These are phyloP conservation scores for Halophytophthora polymorphica DNA, from an alignment of 352 stramenopile genomes.

Conservation along the genomic window DNA sequence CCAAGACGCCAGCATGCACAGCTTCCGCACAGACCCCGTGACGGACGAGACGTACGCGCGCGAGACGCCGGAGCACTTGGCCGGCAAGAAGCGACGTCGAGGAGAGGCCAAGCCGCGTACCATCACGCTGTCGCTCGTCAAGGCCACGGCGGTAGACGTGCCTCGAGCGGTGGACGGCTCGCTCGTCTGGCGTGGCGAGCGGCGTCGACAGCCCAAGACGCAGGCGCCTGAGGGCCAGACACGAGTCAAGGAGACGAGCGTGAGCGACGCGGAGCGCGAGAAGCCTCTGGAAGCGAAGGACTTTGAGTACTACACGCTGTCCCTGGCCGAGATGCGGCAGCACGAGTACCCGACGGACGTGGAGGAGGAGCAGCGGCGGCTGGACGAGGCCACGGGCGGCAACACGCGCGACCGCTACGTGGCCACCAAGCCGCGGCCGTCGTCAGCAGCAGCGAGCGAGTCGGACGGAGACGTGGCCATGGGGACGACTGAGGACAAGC, in stretches of 20 bases:
- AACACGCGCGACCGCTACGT: constrained; percentile 57
- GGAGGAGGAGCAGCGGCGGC: constrained; percentile 51
- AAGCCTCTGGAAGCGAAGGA: constrained; percentile 12
- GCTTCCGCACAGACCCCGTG: constrained; percentile 67
- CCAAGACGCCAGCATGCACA: constrained; percentile 71
- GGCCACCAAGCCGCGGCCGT: constrained; percentile 37
- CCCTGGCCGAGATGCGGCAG: constrained; percentile 59
- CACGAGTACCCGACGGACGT: constrained; percentile 69
- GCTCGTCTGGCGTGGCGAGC: constrained; percentile 24
- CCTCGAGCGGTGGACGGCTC: constrained; percentile 41
- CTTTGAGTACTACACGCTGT: constrained; percentile 59
- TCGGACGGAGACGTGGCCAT: constrained; percentile 18
- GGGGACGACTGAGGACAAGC: constrained; percentile 21
- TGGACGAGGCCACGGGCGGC: constrained; percentile 45
- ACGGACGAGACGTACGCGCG: constrained; percentile 66
- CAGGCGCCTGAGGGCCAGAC: constrained; percentile 5
- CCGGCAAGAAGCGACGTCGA: constrained; percentile 38
- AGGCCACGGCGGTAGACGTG: constrained; percentile 53
- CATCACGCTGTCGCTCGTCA: constrained; percentile 66
- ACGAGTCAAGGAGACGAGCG: constrained; percentile 8
- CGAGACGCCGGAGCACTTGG: constrained; percentile 60
- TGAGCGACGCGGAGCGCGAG: constrained; percentile 1
- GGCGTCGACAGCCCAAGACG: constrained; percentile 2
- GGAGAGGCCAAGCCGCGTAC: constrained; percentile 37
- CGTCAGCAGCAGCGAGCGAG: constrained; percentile 3